Conservation (phyloP, 1,284 basidiomycete genomes). For the Rhodotorula glutinis region DNA sequence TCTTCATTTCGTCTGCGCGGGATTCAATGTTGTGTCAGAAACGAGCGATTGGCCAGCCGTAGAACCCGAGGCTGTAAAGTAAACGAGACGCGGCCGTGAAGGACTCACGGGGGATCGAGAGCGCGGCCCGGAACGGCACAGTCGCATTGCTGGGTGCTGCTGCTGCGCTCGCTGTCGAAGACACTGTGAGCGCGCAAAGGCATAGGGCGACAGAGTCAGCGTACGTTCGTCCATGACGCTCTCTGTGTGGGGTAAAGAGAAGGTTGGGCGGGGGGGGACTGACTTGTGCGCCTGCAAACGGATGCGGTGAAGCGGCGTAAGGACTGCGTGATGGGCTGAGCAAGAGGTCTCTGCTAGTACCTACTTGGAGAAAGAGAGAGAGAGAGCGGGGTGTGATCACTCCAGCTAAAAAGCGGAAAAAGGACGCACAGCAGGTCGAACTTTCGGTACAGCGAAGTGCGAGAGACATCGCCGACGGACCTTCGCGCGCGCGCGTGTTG, state of each 20-base stretch:
- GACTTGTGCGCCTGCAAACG: conserved; percentile 17
- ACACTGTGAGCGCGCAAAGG: conserved; percentile 8
- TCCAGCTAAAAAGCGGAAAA: too few relatives aligned
- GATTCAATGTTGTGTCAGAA: neutral
- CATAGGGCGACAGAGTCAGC: neutral
- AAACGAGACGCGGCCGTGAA: neutral
- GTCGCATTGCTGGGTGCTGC: neutral
- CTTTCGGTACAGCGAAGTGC: too few relatives aligned
- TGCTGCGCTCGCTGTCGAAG: conserved; percentile 5
- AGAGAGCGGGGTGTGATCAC: too few relatives aligned
- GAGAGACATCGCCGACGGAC: neutral
- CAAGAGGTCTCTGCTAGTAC: neutral
- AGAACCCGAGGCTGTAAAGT: too few relatives aligned
- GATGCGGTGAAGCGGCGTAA: neutral
- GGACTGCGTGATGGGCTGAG: neutral
- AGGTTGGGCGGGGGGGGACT: neutral
- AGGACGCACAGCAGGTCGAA: too few relatives aligned
- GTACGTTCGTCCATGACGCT: too few relatives aligned
- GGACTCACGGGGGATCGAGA: conserved; percentile 21
- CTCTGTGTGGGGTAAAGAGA: neutral
- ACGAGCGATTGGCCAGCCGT: too few relatives aligned
- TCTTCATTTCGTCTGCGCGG: conserved; percentile 27
- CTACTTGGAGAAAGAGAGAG: neutral
- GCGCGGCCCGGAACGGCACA: conserved; percentile 24
- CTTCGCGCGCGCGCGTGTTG: too few relatives aligned